Evolutionary conservation across 331 rosid genomes (phyloP), one percentile per base, ranked within the genome.

Genomic region (Malus hybrid): DNA sequence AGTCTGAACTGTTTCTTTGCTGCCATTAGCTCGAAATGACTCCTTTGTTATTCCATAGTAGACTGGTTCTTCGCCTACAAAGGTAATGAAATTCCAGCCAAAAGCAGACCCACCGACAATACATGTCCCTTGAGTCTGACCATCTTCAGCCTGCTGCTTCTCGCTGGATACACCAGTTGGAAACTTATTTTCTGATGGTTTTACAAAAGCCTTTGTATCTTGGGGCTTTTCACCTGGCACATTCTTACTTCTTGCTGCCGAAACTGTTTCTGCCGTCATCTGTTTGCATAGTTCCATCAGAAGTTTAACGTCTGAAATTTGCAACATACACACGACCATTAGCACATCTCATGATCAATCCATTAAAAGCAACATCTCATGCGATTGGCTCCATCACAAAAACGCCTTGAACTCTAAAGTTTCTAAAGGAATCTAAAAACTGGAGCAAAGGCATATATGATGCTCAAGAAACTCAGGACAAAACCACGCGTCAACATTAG

Each of bases 91-190:
- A 57, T 93, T 93, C 97, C 97, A 93, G 55, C 97, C 98, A 32
- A 91, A 88, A 55, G 93, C 98, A 10, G 98, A 93, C 71, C 98
- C 98, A 32, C 98, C 98, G 71, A 93, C 89, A 57, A 91, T 68
- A 67, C 85, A 88, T 61, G 90, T 69, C 63, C 89, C 93, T 2
- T 39, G 63, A 31, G 64, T 7, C 33, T 73, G 85, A n/a, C 73
- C 57, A 63, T 83, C 90, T 76, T 86, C 89, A 18, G 72, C 76
- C 24, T 24, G 42, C 61, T 67, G 60, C 78, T 85, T 88, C 79
- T 86, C 86, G 18, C 57, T 19, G 15, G 75, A 83, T 42, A 42
- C 9, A 71, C 81, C 66, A 31, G 77, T 64, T 6, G 76, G 68
- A 39, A 61, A 36, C 36, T 67, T 50, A 72, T 78, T 73, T 76